Conservation (phyloP, 441 rosid species). For the Mallotus japonicus region DNA sequence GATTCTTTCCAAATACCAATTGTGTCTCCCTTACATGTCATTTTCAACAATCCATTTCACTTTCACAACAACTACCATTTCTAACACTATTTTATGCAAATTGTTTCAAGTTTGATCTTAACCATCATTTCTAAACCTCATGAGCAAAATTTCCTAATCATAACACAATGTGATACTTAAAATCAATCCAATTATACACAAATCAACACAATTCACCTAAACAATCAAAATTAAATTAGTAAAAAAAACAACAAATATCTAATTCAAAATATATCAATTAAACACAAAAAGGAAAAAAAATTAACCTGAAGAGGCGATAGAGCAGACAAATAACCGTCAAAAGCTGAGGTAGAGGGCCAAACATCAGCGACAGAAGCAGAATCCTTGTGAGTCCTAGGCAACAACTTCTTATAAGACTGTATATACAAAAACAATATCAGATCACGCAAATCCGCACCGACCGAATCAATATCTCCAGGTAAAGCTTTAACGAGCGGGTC, state of each 20-base stretch:
- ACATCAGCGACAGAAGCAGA: conserved; percentile 94
- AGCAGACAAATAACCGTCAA: conserved; percentile 90
- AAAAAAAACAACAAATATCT: background rate
- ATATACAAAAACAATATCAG: conserved; percentile 80
- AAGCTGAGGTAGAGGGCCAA: conserved; percentile 99
- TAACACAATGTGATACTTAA: background rate
- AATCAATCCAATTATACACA: background rate
- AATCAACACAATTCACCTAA: background rate
- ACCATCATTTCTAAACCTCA: background rate
- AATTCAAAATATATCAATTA: background rate
- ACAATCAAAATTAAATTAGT: background rate
- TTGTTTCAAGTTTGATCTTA: too few species aligned
- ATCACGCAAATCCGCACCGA: conserved; percentile 82
- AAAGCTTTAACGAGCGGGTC: conserved; percentile 64
- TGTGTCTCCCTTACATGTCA: too few species aligned
- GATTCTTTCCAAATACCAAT: background rate
- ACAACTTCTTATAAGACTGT: conserved; percentile 87
- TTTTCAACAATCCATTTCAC: background rate
- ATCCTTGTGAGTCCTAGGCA: conserved; percentile 91
- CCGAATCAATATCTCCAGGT: conserved; percentile 54
- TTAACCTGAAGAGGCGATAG: conserved; percentile 92
- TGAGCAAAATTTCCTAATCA: background rate
- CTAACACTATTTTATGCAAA: too few species aligned
- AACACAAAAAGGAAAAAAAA: background rate
- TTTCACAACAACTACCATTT: background rate